These are phyloP conservation scores for Trichosporon ovoides DNA, from an alignment of 1,284 basidiomycete species.

Conservation along the genomic window DNA sequence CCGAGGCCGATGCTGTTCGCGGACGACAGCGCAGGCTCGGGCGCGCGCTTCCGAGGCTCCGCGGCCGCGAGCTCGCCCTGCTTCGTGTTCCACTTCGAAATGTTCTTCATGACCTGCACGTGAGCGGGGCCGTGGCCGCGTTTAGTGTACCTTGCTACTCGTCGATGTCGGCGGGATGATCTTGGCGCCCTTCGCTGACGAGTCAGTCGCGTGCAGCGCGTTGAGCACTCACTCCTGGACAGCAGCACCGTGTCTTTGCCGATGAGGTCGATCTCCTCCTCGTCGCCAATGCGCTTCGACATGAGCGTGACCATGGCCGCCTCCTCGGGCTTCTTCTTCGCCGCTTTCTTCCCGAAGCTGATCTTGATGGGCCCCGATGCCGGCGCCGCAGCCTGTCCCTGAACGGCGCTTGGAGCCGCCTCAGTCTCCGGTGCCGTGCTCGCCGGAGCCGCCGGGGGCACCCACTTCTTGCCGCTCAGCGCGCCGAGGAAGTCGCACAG, in stretches of 20 bases:
- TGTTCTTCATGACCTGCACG: conserved; percentile 71
- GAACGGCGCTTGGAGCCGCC: background rate
- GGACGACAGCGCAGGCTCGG: conserved; percentile 32
- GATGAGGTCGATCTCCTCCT: conserved; percentile 63
- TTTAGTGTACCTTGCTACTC: conserved; percentile 69
- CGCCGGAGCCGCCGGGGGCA: background rate
- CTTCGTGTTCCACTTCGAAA: conserved; percentile 90
- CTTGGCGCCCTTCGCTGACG: conserved; percentile 52
- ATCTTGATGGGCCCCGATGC: conserved; percentile 38
- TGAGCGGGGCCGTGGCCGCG: conserved; percentile 1
- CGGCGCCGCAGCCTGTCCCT: background rate
- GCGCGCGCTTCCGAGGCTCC: conserved; percentile 20
- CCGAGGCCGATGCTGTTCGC: conserved; percentile 30
- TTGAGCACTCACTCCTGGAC: conserved; percentile 41
- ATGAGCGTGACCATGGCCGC: conserved; percentile 35
- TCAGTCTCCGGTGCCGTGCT: background rate
- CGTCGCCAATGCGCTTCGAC: conserved; percentile 42
- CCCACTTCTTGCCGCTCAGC: conserved; percentile 25
- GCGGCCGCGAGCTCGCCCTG: conserved; percentile 64
- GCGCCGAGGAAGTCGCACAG: conserved; percentile 32
- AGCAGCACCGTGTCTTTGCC: conserved; percentile 47
- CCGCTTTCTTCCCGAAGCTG: conserved; percentile 4
- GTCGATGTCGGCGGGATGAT: conserved; percentile 75
- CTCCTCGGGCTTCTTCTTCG: conserved; percentile 29
- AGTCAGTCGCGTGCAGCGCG: conserved; percentile 14